phyloP scores from a whole-genome alignment of 176 grass and related monocot species.

The Ensete glaucum region DNA sequence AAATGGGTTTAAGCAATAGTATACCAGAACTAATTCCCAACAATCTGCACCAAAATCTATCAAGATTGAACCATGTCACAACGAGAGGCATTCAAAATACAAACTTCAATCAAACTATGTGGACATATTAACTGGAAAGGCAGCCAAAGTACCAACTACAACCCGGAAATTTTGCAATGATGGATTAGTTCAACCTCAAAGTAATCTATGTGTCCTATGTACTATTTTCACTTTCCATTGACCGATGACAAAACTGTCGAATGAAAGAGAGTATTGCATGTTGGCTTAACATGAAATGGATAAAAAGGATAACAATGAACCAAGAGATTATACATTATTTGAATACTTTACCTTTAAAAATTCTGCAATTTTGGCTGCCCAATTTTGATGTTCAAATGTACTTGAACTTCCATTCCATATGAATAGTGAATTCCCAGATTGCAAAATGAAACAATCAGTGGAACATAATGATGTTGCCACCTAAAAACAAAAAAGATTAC shows the following conservation, averaged over 20 bases:
- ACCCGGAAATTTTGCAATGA: too few relatives aligned
- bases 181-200: too few relatives aligned
- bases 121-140: too few relatives aligned
- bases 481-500: constrained; percentile 34
- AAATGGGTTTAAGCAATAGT: too few relatives aligned
- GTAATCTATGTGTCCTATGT: too few relatives aligned
- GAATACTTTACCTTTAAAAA: constrained; percentile 60
- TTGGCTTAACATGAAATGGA: neutral
- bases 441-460: constrained; percentile 69
- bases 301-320: neutral
- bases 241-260: neutral
- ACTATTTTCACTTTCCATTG: neutral
- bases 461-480: constrained; percentile 82
- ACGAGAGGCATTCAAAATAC: too few relatives aligned
- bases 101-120: too few relatives aligned
- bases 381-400: constrained; percentile 77
- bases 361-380: constrained; percentile 73
- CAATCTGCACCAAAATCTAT: too few relatives aligned
- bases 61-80: too few relatives aligned
- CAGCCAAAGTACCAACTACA: too few relatives aligned
- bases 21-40: too few relatives aligned
- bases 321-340: neutral
- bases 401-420: constrained; percentile 86
- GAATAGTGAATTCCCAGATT: constrained; percentile 89
- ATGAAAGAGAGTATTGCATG: neutral